Conservation (phyloP, 306 rosid genomes). For the Carpinus viminea region DNA sequence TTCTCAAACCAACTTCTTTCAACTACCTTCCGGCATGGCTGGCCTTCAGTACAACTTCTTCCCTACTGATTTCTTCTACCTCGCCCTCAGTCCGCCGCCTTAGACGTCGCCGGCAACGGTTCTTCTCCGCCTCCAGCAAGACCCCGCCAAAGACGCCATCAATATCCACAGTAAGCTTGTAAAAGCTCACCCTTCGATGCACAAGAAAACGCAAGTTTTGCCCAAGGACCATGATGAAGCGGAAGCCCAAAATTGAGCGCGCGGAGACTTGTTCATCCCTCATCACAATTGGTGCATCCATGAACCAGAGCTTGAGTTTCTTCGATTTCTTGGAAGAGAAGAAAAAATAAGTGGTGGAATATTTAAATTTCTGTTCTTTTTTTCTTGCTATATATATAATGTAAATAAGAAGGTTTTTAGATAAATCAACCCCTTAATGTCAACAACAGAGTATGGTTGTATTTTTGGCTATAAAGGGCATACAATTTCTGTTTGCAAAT, state of each 20-base stretch:
- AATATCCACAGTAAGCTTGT: not conserved
- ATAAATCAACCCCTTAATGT: not conserved
- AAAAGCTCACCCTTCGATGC: not conserved
- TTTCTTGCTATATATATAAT: too few relatives aligned
- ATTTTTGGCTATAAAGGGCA: not conserved
- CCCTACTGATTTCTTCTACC: conserved; percentile 30
- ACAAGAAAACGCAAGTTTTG: not conserved
- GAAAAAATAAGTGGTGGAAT: too few relatives aligned
- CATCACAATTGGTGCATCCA: not conserved
- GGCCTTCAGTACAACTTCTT: conserved; percentile 40
- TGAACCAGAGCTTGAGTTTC: not conserved
- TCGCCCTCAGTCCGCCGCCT: not conserved
- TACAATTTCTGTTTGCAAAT: not conserved
- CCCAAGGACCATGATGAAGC: not conserved
- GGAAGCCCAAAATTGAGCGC: not conserved
- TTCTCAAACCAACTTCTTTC: too few relatives aligned
- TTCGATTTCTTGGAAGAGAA: not conserved
- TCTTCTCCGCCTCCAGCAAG: not conserved
- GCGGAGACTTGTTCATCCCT: not conserved
- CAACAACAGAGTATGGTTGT: not conserved
- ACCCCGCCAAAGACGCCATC: not conserved
- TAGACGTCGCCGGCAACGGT: not conserved
- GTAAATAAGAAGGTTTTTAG: too few relatives aligned
- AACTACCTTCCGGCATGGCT: conserved; percentile 10
- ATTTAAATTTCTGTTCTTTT: too few relatives aligned